phyloP scores from a whole-genome alignment of 305 asterid genomes.

The Ilex paraguariensis region DNA sequence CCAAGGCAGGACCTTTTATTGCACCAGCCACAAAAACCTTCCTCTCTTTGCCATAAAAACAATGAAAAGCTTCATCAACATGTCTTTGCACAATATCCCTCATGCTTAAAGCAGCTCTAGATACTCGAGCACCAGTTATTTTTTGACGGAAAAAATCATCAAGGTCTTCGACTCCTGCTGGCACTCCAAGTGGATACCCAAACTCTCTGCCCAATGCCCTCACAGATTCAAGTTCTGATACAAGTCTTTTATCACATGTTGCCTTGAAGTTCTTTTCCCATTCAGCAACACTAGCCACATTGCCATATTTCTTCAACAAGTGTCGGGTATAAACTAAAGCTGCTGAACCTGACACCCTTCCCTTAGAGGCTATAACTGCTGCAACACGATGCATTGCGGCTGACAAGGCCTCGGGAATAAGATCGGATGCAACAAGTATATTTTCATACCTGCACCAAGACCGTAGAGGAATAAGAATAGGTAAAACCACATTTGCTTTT shows the following conservation, averaged over 20 bases:
- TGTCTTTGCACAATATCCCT: conserved; percentile 79
- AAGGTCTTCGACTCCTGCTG: conserved; percentile 89
- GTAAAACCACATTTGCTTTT: background rate
- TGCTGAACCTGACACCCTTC: conserved; percentile 71
- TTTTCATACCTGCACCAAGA: conserved; percentile 75
- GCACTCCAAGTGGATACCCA: conserved; percentile 84
- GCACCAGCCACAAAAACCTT: conserved; percentile 53
- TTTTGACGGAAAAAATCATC: conserved; percentile 94
- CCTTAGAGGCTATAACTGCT: conserved; percentile 61
- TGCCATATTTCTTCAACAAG: conserved; percentile 68
- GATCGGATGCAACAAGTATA: conserved; percentile 80
- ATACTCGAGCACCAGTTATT: conserved; percentile 66
- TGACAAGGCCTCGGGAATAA: conserved; percentile 80
- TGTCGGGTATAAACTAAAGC: conserved; percentile 63
- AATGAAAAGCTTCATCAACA: conserved; percentile 70
- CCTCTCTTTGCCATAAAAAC: conserved; percentile 66
- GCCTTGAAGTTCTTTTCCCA: conserved; percentile 87
- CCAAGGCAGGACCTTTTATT: conserved; percentile 49
- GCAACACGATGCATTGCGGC: conserved; percentile 77
- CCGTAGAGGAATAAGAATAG: conserved; percentile 2
- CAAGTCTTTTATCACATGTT: conserved; percentile 72
- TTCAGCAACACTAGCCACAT: conserved; percentile 68
- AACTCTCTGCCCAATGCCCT: conserved; percentile 74
- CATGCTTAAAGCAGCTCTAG: conserved; percentile 91
- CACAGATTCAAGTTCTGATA: conserved; percentile 79